Evolutionary conservation across 129 eudicot species (phyloP), one percentile per base, ranked within the genome.

Genomic region (Centella asiatica): DNA sequence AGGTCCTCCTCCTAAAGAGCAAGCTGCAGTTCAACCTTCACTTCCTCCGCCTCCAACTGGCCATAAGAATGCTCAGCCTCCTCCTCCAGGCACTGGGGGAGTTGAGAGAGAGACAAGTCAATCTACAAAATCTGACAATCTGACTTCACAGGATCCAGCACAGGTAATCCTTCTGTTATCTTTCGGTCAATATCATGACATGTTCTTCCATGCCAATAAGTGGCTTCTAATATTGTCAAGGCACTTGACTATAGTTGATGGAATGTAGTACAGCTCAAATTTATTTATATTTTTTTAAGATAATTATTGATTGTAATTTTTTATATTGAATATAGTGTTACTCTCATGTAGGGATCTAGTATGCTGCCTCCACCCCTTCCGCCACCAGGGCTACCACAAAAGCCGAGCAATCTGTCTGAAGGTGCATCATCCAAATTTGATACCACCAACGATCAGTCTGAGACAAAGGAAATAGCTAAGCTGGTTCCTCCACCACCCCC

Each of bases 301-400:
- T 18, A 57, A 24, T 59, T 34, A 19, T 3, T 3, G 2, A 17
- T 22, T 11, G 26, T 11, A n/a, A 27, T 5, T 46, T 6, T 6
- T 27, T 27, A 26, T 28, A n/a, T n/a, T n/a, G n/a, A n/a, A n/a
- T n/a, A n/a, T n/a, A n/a, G n/a, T n/a, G n/a, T 25, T 56, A 9
- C 22, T 3, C 31, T 57, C 5, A 19, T 56, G 56, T 44, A 84
- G 87, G 81, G 75, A 51, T 73, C 88, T 39, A 44, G 67, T 15
- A 74, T 67, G 64, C 82, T 89, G 60, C 95, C 85, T 60, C 94
- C 88, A 40, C 95, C 95, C 0, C 95, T 94, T 58, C 97, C 95
- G 29, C 95, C 89, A 19, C 77, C 86, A 47, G 93, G 93, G 44
- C 57, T 74, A 65, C 89, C 83, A 0, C 76, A 65, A 19, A 83